Conservation (phyloP, 306 rosid genomes). For the Quercus parvula region DNA sequence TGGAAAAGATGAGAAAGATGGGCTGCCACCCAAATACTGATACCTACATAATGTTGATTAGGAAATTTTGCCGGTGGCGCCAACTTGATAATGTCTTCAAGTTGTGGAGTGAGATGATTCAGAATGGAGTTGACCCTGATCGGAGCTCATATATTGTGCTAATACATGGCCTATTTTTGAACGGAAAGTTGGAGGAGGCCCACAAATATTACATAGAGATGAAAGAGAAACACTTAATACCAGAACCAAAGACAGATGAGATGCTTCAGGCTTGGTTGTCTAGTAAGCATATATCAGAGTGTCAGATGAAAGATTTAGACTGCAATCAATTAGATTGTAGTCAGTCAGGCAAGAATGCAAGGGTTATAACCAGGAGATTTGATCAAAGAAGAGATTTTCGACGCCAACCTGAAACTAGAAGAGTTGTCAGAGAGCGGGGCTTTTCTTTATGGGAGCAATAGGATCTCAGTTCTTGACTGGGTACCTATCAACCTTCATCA, state of each 20-base stretch:
- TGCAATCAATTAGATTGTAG: conserved; percentile 24
- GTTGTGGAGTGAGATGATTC: conserved; percentile 75
- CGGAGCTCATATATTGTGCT: conserved; percentile 80
- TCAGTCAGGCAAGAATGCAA: conserved; percentile 23
- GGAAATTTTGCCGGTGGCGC: conserved; percentile 84
- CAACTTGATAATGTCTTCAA: conserved; percentile 62
- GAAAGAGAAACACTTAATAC: conserved; percentile 67
- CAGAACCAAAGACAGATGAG: conserved; percentile 73
- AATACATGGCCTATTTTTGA: conserved; percentile 85
- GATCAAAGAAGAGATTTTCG: conserved; percentile 43
- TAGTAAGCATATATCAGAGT: conserved; percentile 39
- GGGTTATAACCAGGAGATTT: conserved; percentile 27
- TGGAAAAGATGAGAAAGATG: conserved; percentile 57
- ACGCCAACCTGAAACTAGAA: conserved; percentile 58
- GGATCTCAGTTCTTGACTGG: conserved; percentile 14
- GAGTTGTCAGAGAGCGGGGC: conserved; percentile 58
- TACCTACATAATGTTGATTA: conserved; percentile 83
- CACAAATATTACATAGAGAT: conserved; percentile 68
- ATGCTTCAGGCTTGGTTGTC: conserved; percentile 77
- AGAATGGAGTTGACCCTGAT: conserved; percentile 56
- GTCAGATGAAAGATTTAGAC: conserved; percentile 21
- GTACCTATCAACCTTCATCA: conserved; percentile 1
- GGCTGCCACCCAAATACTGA: conserved; percentile 66
- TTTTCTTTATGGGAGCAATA: conserved; percentile 79
- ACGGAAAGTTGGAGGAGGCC: conserved; percentile 72